Percentiles rank a stretch among this genome's conserved stretches.
Evolutionary conservation across 1,284 basidiomycete genomes (phyloP).

Genomic region (Cryptococcus sp.): DNA sequence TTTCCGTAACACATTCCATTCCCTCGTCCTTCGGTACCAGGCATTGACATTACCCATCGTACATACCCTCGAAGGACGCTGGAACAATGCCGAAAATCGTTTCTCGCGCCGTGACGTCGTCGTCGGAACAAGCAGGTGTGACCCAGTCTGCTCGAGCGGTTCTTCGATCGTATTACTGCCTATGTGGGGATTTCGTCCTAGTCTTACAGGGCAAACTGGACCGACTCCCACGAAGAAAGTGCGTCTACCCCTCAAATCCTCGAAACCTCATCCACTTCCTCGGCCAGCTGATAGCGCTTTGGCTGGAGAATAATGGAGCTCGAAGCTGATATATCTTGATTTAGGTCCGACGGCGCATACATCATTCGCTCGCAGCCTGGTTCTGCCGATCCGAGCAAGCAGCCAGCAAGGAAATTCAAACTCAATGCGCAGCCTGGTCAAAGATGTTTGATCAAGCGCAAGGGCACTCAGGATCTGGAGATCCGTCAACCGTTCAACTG

Average conservation of each 20-base stretch:
- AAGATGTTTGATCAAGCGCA: conserved; percentile 43
- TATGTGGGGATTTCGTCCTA: conserved; percentile 54
- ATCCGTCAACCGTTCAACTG: conserved; percentile 47
- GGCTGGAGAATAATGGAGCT: too few species aligned
- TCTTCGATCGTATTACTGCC: conserved; percentile 53
- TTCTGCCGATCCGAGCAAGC: conserved; percentile 9
- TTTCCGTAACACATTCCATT: too few species aligned
- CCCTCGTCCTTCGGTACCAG: too few species aligned
- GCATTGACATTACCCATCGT: too few species aligned
- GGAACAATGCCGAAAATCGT: conserved; percentile 51
- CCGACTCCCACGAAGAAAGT: conserved; percentile 45
- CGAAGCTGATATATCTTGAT: background rate
- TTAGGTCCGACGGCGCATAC: conserved; percentile 46
- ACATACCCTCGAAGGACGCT: too few species aligned
- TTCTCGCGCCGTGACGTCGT: conserved; percentile 47
- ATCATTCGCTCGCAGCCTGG: conserved; percentile 45
- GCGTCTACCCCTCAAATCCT: conserved; percentile 25
- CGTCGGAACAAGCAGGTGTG: conserved; percentile 45
- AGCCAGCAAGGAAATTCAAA: conserved; percentile 52
- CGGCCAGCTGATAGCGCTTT: too few species aligned
- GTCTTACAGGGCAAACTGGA: conserved; percentile 52
- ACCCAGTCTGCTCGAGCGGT: conserved; percentile 48
- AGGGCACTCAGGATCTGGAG: conserved; percentile 35
- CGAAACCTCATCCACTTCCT: too few species aligned
- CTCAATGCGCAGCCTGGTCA: conserved; percentile 46